Evolutionary conservation across 2,329 filamentous ascomycete species (phyloP).

Genomic region (Thielaviopsis punctulata): DNA sequence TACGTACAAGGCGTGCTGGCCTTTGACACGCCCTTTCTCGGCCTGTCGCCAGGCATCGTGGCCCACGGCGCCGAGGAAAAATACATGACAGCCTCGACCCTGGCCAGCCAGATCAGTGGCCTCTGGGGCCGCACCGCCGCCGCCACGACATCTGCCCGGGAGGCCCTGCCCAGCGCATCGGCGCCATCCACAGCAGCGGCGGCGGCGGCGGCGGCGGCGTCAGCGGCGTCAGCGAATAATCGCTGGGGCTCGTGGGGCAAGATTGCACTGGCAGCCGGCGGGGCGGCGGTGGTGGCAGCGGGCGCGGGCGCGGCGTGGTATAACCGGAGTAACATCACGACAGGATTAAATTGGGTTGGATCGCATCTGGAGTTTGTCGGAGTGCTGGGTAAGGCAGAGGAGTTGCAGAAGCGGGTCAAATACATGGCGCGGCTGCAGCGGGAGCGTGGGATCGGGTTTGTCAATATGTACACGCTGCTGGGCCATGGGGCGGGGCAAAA

Average conservation of each 20-base stretch:
- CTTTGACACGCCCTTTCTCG: constrained; percentile 86
- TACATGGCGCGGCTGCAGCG: constrained; percentile 46
- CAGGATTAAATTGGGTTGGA: constrained; percentile 65
- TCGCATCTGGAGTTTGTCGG: constrained; percentile 91
- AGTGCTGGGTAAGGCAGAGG: constrained; percentile 68
- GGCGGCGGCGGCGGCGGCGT: constrained; percentile 20
- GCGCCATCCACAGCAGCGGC: constrained; percentile 16
- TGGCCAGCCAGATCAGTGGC: constrained; percentile 48
- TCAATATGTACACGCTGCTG: constrained; percentile 74
- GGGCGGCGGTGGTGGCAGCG: constrained; percentile 64
- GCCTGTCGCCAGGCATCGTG: constrained; percentile 66
- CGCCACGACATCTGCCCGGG: constrained; percentile 36
- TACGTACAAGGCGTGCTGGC: constrained; percentile 80
- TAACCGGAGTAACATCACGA: constrained; percentile 62
- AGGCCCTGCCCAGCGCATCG: too few species aligned
- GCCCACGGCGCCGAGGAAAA: constrained; percentile 76
- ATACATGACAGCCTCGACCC: constrained; percentile 55
- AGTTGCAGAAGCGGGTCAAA: constrained; percentile 58
- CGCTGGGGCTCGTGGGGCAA: constrained; percentile 70
- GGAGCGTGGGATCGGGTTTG: constrained; percentile 57
- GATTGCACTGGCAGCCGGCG: constrained; percentile 72
- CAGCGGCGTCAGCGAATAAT: constrained; percentile 14
- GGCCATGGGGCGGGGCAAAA: constrained; percentile 43
- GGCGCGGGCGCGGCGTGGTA: constrained; percentile 74
- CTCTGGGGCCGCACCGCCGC: constrained; percentile 38